Conservation (phyloP, 202 grass and related monocot genomes). For the Zizania palustris region DNA sequence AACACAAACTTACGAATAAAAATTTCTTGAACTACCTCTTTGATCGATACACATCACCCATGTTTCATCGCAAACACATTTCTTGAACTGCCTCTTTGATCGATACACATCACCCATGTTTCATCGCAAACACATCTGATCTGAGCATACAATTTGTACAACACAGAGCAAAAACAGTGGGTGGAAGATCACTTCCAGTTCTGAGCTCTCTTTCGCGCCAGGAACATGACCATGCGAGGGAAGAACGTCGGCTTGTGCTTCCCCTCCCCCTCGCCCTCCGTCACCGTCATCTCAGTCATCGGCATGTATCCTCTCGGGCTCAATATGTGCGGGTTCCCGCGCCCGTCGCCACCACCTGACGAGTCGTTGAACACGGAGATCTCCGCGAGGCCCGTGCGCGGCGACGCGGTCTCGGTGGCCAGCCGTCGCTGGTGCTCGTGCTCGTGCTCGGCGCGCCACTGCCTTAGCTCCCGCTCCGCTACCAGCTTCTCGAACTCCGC, state of each 20-base stretch:
- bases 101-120: conserved; percentile 3
- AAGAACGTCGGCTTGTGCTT: conserved; percentile 62
- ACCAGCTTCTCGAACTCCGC: conserved; percentile 52
- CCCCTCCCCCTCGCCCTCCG: not conserved
- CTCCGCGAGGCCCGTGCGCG: conserved; percentile 57
- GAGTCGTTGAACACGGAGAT: conserved; percentile 45
- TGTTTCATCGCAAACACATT: not conserved
- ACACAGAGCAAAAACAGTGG: not conserved
- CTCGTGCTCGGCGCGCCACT: conserved; percentile 57
- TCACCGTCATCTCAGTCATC: conserved; percentile 20
- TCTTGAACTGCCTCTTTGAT: not conserved
- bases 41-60: conserved; percentile 16
- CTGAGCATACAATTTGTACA: not conserved
- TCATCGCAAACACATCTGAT: not conserved
- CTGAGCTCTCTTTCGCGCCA: no score
- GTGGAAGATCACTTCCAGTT: no score
- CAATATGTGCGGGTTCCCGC: conserved; percentile 48
- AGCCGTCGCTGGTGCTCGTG: conserved; percentile 45
- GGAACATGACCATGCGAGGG: conserved; percentile 30
- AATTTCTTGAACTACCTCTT: not conserved
- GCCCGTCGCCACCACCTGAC: not conserved
- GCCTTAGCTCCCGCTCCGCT: conserved; percentile 56
- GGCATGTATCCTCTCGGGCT: conserved; percentile 55
- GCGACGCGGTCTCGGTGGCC: not conserved
- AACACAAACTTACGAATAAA: no score